A percentile compares a stretch with the other conserved stretches of the same genome.
These are phyloP conservation scores for Biscogniauxia mediterranea DNA, from an alignment of 2,329 filamentous ascomycete genomes.

Conservation along the genomic window DNA sequence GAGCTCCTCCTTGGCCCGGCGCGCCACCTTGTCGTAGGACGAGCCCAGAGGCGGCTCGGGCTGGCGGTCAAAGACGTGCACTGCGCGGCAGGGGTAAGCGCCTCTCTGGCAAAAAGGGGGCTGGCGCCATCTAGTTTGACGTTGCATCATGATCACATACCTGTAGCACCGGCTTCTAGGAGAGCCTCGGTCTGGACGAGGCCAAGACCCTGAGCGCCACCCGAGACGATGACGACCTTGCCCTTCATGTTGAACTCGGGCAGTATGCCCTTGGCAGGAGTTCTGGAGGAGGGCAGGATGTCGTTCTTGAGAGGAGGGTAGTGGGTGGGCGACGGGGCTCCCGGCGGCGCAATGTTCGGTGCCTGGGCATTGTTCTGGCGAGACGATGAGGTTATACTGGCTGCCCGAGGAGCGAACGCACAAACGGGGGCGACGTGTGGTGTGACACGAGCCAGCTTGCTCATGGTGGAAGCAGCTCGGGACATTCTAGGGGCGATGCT, in stretches of 20 bases:
- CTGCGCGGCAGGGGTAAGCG: constrained; percentile 34
- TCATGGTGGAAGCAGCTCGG: neutral
- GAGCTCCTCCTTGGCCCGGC: constrained; percentile 62
- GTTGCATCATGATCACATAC: constrained; percentile 31
- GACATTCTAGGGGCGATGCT: neutral
- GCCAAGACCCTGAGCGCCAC: constrained; percentile 74
- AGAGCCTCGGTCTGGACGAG: constrained; percentile 76
- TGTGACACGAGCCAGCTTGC: neutral
- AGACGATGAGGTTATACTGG: neutral
- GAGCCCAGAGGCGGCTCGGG: constrained; percentile 50
- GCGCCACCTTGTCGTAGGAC: constrained; percentile 64
- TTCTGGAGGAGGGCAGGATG: constrained; percentile 8
- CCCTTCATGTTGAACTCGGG: constrained; percentile 74
- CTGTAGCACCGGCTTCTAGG: constrained; percentile 73
- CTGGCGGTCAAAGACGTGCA: constrained; percentile 66
- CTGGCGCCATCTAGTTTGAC: neutral
- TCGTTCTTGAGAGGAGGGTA: constrained; percentile 9
- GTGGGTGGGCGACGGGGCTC: constrained; percentile 8
- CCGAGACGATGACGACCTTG: constrained; percentile 75
- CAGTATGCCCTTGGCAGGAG: constrained; percentile 34
- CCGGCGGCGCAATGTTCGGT: constrained; percentile 1
- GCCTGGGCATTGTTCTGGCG: neutral
- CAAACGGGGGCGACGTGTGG: neutral
- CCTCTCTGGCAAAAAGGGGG: neutral
- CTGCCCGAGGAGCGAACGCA: neutral